Percentiles rank a stretch among this genome's conserved stretches.
phyloP scores from a whole-genome alignment of 768 basidiomycete genomes.

The Sporobolomyces roseus region DNA sequence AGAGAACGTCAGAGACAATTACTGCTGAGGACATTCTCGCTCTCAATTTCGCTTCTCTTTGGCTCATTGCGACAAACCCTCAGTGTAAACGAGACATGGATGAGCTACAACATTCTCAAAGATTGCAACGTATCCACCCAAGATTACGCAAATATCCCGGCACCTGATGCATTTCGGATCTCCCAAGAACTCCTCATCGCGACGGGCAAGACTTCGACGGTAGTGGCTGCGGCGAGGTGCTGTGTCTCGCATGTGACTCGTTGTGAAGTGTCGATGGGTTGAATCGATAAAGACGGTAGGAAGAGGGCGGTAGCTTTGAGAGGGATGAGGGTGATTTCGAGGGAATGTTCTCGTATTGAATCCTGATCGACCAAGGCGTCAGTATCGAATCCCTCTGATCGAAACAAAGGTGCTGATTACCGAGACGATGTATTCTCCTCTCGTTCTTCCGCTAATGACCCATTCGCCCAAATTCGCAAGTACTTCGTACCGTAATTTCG shows the following conservation, averaged over 20 bases:
- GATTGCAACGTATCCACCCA: slow-evolving; percentile 95
- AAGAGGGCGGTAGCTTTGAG: slow-evolving; percentile 74
- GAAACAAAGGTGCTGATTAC: slow-evolving; percentile 50
- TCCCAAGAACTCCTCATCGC: slow-evolving; percentile 73
- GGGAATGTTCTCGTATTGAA: slow-evolving; percentile 55
- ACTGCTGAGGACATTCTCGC: slow-evolving; percentile 80
- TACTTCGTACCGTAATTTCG: slow-evolving; percentile 60
- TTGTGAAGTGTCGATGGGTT: slow-evolving; percentile 53
- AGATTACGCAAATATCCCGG: no score
- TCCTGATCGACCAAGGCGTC: slow-evolving; percentile 55
- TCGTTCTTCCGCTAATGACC: slow-evolving; percentile 83
- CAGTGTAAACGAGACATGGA: no score
- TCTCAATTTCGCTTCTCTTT: slow-evolving; percentile 54
- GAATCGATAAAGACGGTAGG: slow-evolving; percentile 69
- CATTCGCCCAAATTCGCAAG: slow-evolving; percentile 70
- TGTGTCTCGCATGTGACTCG: slow-evolving; percentile 60
- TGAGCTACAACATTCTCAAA: no score
- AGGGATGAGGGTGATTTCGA: slow-evolving; percentile 75
- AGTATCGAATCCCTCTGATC: background rate
- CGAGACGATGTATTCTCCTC: slow-evolving; percentile 71
- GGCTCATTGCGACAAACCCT: no score
- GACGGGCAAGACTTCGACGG: slow-evolving; percentile 72
- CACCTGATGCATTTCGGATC: no score
- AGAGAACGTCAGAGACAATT: no score
- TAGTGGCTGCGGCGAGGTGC: slow-evolving; percentile 78